These are phyloP conservation scores for Helenozyma baotianmanensis DNA, from an alignment of 805 yeast species.

Conservation along the genomic window DNA sequence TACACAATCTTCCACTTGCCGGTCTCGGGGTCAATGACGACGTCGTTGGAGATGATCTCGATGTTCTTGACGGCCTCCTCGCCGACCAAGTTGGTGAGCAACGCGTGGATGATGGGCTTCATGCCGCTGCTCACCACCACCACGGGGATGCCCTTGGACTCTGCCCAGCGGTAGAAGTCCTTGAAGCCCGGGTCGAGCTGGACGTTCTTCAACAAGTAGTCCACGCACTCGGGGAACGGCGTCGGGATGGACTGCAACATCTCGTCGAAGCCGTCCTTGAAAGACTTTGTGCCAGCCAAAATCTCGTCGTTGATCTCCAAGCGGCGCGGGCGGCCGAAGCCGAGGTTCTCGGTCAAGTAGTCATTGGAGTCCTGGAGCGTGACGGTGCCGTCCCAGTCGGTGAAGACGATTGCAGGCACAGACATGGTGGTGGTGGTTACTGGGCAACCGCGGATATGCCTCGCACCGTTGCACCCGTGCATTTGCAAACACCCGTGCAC, in stretches of 20 bases:
- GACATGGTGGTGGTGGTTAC: conserved; percentile 14
- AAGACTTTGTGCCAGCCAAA: conserved; percentile 59
- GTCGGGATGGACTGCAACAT: conserved; percentile 78
- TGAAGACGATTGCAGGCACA: conserved; percentile 73
- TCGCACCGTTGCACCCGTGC: no score
- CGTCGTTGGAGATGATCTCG: conserved; percentile 80
- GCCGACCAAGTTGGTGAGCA: conserved; percentile 72
- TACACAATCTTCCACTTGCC: conserved; percentile 80
- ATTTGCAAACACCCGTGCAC: no score
- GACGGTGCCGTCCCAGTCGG: conserved; percentile 98
- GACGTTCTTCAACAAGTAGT: conserved; percentile 57
- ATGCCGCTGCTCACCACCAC: conserved; percentile 90
- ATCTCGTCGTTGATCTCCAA: conserved; percentile 65
- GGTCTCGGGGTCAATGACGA: conserved; percentile 46
- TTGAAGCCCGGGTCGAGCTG: conserved; percentile 88
- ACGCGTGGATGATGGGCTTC: conserved; percentile 83
- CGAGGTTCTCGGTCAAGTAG: conserved; percentile 79
- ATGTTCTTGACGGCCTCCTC: conserved; percentile 65
- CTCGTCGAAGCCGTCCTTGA: conserved; percentile 76
- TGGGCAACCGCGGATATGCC: no score
- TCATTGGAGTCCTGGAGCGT: conserved; percentile 95
- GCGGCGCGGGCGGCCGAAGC: conserved; percentile 74
- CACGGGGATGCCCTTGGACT: conserved; percentile 67
- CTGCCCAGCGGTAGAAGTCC: conserved; percentile 76
- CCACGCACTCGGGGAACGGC: conserved; percentile 81